Conservation (phyloP, 441 rosid species). For the Theobroma grandiflorum region DNA sequence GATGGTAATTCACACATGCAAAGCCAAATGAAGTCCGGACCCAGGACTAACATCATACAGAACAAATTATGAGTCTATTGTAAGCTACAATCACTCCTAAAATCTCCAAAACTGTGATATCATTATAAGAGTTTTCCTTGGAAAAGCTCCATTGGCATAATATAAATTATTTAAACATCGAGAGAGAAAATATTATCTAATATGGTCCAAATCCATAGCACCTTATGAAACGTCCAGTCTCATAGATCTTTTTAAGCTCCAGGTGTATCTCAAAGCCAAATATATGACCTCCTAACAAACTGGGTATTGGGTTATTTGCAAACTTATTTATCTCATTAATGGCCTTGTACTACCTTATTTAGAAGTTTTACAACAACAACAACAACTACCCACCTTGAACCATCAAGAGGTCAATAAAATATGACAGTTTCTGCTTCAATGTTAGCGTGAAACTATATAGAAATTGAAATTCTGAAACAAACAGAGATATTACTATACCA, state of each 20-base stretch:
- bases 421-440: not conserved
- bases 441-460: not conserved
- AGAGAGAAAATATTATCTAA: not conserved
- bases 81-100: not conserved
- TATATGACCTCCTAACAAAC: no score
- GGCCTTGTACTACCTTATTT: no score
- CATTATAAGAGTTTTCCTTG: not conserved
- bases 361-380: no score
- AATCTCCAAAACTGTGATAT: not conserved
- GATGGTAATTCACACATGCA: not conserved
- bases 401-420: no score
- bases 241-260: no score
- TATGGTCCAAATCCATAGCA: not conserved
- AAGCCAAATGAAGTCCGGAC: not conserved
- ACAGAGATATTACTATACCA: not conserved
- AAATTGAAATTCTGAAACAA: not conserved
- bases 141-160: not conserved
- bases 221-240: no score
- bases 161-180: no score
- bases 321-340: no score
- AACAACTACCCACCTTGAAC: no score
- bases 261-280: no score
- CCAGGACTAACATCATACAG: conserved; percentile 2
- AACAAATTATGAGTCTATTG: not conserved
- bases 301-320: no score